Evolutionary conservation across 148 eudicot species (phyloP).

Genomic region (Vaccinium corymbosum): DNA sequence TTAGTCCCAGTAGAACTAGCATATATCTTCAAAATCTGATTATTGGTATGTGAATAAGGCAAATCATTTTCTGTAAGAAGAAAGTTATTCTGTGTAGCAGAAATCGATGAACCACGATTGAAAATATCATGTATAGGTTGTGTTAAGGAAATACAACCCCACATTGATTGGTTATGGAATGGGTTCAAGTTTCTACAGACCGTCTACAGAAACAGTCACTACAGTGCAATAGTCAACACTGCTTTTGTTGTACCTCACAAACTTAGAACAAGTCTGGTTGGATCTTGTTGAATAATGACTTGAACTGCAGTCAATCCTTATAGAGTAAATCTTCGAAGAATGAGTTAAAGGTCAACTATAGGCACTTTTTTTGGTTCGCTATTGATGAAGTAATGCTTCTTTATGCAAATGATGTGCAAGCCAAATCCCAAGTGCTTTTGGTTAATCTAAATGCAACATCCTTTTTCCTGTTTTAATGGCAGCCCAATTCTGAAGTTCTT

Average conservation of each 20-base stretch:
- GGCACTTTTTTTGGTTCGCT: background rate
- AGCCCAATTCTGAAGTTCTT: slow-evolving; percentile 68
- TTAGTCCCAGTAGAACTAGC: background rate
- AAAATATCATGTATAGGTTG: background rate
- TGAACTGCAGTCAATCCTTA: background rate
- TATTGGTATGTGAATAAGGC: background rate
- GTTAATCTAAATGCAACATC: background rate
- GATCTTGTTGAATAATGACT: background rate
- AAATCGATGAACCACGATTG: background rate
- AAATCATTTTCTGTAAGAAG: background rate
- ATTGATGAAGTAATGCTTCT: background rate
- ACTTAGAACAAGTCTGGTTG: background rate
- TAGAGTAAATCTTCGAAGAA: background rate
- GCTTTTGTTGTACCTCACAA: background rate
- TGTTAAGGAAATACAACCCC: too few relatives aligned
- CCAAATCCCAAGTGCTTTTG: background rate
- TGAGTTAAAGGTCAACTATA: background rate
- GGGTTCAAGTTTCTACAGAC: too few relatives aligned
- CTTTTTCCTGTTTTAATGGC: slow-evolving; percentile 16
- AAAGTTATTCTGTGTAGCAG: background rate
- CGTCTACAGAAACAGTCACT: background rate
- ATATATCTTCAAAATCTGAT: background rate
- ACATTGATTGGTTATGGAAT: too few relatives aligned
- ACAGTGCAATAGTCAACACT: background rate
- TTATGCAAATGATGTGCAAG: background rate